Evolutionary conservation across 345 rosid species (phyloP).

Genomic region (Sisymbrium altissimum): DNA sequence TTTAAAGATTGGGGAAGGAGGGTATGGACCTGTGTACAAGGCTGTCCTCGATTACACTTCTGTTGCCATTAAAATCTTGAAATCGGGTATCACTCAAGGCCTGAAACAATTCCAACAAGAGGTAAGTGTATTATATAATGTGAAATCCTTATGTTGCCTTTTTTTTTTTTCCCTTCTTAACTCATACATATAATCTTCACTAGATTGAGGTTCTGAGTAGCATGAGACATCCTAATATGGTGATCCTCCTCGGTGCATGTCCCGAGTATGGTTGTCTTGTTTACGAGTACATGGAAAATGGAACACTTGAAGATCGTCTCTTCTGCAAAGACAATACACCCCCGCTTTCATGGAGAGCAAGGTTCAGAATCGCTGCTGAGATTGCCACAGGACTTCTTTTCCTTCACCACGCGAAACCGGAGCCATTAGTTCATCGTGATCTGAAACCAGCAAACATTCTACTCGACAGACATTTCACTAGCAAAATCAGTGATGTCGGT

Average conservation of each 20-base stretch:
- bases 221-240: slow-evolving; percentile 84
- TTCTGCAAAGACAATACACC: slow-evolving; percentile 56
- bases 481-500: slow-evolving; percentile 78
- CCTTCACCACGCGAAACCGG: slow-evolving; percentile 82
- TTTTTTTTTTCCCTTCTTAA: neutral
- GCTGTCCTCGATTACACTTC: slow-evolving; percentile 47
- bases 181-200: slow-evolving; percentile 21
- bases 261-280: slow-evolving; percentile 79
- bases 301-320: slow-evolving; percentile 83
- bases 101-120: slow-evolving; percentile 70
- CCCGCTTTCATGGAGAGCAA: slow-evolving; percentile 58
- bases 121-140: slow-evolving; percentile 37
- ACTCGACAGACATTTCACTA: slow-evolving; percentile 46
- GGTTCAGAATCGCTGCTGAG: slow-evolving; percentile 72
- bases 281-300: slow-evolving; percentile 83
- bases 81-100: slow-evolving; percentile 69
- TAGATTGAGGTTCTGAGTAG: slow-evolving; percentile 75
- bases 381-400: slow-evolving; percentile 67
- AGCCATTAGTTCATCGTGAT: slow-evolving; percentile 82
- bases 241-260: slow-evolving; percentile 80
- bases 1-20: slow-evolving; percentile 84
- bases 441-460: slow-evolving; percentile 88
- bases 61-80: slow-evolving; percentile 72
- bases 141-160: neutral
- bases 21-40: slow-evolving; percentile 75